Evolutionary conservation across 2,329 filamentous ascomycete genomes (phyloP), one percentile per base, ranked within the genome.

Genomic region (Aspergillus niger): DNA sequence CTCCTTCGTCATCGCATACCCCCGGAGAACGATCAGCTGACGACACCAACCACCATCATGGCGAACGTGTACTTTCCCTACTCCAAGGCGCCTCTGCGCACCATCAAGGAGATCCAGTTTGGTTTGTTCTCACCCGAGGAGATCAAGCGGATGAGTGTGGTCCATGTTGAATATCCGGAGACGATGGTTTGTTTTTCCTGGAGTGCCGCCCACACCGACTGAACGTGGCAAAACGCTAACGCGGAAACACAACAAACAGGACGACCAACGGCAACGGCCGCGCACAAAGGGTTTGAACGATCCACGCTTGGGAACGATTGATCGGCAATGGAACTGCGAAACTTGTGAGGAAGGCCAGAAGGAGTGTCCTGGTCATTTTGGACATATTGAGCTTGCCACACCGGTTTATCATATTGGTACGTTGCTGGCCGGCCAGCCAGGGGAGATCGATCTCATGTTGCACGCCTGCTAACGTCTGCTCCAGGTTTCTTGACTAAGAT

Each of bases 61-160:
- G 86, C 94, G 82, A 96, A 96, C 81, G 89, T 94, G 69, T 89
- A 89, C 77, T 97, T 97, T 75, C 85, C 90, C 74, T 91, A 92
- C 80, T 97, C 91, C 77, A 93, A 91, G 86, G 93, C 91, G 86
- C 93, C 93, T 79, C 86, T 98, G 86, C 94, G 95, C 84, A 96
- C 91, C 68, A 93, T 99, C 73, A 90, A 97, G 85, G 96, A 99
- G 85, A 97, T 99, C 72, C 96, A 99, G 84, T 99, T 99, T 76
- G 95, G 95, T 75, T 86, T 99, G 76, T 87, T 99, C 79, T 96
- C 95, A 38, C 95, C 95, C 26, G 95, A 99, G 77, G 96, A 99
- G 83, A 97, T 98, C 80, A 98, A 99, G 84, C 93, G 90, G 73
- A 96, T 98, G 92, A 97, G 93, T 80, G 94, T 98, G 65, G 91